Evolutionary conservation across 148 eudicot species (phyloP).

Genomic region (Camellia lanceoleosa): DNA sequence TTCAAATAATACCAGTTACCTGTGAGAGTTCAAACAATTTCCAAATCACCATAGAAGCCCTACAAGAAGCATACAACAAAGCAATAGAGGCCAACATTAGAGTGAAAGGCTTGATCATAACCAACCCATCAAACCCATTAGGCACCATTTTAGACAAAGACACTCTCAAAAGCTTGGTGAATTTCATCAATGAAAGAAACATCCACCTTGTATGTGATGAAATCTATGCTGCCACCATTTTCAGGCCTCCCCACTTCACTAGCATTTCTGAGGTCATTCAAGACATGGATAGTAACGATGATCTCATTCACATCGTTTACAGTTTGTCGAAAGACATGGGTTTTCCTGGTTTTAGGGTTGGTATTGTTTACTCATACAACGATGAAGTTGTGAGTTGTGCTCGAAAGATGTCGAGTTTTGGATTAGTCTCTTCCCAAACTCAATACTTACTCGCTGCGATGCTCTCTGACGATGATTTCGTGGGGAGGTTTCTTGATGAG

Average conservation of each 20-base stretch:
- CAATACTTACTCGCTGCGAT: conserved; percentile 58
- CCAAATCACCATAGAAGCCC: conserved; percentile 43
- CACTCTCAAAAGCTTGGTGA: conserved; percentile 28
- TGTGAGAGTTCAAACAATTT: conserved; percentile 50
- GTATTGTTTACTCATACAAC: conserved; percentile 67
- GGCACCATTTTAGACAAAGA: conserved; percentile 47
- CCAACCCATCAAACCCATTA: conserved; percentile 71
- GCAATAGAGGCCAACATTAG: conserved; percentile 37
- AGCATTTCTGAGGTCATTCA: conserved; percentile 51
- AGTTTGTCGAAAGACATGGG: conserved; percentile 87
- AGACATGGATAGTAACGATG: conserved; percentile 39
- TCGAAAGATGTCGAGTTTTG: conserved; percentile 78
- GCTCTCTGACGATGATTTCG: conserved; percentile 49
- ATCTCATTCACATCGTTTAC: conserved; percentile 58
- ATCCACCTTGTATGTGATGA: conserved; percentile 61
- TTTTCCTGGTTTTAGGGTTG: conserved; percentile 75
- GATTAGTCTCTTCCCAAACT: conserved; percentile 75
- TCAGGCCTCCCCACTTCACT: conserved; percentile 30
- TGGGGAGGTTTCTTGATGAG: conserved; percentile 26
- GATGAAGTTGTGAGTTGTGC: conserved; percentile 54
- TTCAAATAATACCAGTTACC: conserved; percentile 45
- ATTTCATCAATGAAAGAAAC: conserved; percentile 33
- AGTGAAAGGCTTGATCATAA: conserved; percentile 57
- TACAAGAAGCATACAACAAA: conserved; percentile 41
- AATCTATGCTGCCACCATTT: conserved; percentile 59